Evolutionary conservation across 805 yeast species (phyloP).

Genomic region (Kazachstania africana): DNA sequence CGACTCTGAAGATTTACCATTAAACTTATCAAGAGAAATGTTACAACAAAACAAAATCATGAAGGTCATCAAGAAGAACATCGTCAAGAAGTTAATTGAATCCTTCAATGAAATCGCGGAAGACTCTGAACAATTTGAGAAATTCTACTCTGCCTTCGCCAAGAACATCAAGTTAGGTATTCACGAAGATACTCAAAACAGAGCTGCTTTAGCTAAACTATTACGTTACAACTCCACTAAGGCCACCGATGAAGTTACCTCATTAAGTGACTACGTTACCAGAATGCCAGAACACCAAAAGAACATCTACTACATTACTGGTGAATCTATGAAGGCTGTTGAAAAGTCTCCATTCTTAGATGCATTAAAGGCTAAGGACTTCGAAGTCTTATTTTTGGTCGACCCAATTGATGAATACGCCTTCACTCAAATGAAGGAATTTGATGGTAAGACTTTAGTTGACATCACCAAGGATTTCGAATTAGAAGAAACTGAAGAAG

Average conservation of each 20-base stretch:
- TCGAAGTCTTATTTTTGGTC: conserved; percentile 93
- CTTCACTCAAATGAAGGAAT: conserved; percentile 98
- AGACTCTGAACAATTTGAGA: conserved; percentile 96
- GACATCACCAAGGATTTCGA: conserved; percentile 99
- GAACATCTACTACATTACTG: conserved; percentile 98
- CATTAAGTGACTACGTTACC: conserved; percentile 93
- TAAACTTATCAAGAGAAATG: conserved; percentile 99
- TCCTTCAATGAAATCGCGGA: conserved; percentile 99
- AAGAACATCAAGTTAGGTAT: conserved; percentile 98
- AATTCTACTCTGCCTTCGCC: conserved; percentile 94
- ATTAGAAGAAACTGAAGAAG: conserved; percentile 96
- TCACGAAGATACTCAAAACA: conserved; percentile 98
- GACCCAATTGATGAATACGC: conserved; percentile 99
- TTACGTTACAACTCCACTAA: conserved; percentile 96
- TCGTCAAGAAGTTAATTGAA: conserved; percentile 96
- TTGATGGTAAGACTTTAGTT: conserved; percentile 97
- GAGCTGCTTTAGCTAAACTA: conserved; percentile 87
- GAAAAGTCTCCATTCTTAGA: conserved; percentile 99
- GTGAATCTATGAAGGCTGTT: conserved; percentile 95
- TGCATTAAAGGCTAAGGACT: conserved; percentile 95
- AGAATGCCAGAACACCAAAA: conserved; percentile 99
- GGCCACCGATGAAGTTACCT: conserved; percentile 86
- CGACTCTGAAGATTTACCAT: conserved; percentile 98
- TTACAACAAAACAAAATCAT: conserved; percentile 99
- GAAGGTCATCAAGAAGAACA: conserved; percentile 98